These are phyloP conservation scores for Phellopilus nigrolimitatus DNA, from an alignment of 1,284 basidiomycete species.

Conservation along the genomic window DNA sequence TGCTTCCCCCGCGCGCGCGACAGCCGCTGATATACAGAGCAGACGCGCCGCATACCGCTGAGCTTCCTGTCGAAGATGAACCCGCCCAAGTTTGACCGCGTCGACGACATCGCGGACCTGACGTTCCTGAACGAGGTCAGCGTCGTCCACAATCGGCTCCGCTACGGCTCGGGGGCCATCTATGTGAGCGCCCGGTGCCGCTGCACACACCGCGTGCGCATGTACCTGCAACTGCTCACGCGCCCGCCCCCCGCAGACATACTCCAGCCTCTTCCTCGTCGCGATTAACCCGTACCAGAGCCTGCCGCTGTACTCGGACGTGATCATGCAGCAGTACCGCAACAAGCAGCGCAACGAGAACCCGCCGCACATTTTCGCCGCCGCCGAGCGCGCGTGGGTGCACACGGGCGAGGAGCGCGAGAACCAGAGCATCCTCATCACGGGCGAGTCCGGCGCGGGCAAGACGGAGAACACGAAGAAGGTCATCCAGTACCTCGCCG, in stretches of 20 bases:
- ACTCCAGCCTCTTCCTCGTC: slow-evolving; percentile 94
- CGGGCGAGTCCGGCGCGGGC: slow-evolving; percentile 97
- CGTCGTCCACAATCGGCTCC: slow-evolving; percentile 92
- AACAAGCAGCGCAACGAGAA: slow-evolving; percentile 91
- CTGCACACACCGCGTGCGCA: too few relatives aligned
- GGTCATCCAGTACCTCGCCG: slow-evolving; percentile 98
- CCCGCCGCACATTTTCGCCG: slow-evolving; percentile 95
- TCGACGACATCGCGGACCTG: slow-evolving; percentile 97
- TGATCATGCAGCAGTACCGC: slow-evolving; percentile 92
- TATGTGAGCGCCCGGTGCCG: too few relatives aligned
- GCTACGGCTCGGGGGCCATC: slow-evolving; percentile 91
- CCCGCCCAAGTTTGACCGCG: slow-evolving; percentile 96
- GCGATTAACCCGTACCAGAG: slow-evolving; percentile 97
- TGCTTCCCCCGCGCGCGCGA: slow-evolving; percentile 4
- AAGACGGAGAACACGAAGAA: slow-evolving; percentile 99
- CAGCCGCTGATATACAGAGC: slow-evolving; percentile 21
- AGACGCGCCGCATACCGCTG: slow-evolving; percentile 73
- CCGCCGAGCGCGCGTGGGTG: slow-evolving; percentile 97
- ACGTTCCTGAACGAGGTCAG: slow-evolving; percentile 98
- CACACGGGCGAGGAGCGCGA: slow-evolving; percentile 98
- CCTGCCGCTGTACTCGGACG: slow-evolving; percentile 89
- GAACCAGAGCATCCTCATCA: slow-evolving; percentile 97
- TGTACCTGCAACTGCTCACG: too few relatives aligned
- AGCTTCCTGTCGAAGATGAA: slow-evolving; percentile 92
- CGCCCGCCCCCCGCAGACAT: slow-evolving; percentile 58